A percentile compares a stretch with the other conserved stretches of the same genome.
phyloP scores from a whole-genome alignment of 441 rosid species.

The Manihot esculenta region DNA sequence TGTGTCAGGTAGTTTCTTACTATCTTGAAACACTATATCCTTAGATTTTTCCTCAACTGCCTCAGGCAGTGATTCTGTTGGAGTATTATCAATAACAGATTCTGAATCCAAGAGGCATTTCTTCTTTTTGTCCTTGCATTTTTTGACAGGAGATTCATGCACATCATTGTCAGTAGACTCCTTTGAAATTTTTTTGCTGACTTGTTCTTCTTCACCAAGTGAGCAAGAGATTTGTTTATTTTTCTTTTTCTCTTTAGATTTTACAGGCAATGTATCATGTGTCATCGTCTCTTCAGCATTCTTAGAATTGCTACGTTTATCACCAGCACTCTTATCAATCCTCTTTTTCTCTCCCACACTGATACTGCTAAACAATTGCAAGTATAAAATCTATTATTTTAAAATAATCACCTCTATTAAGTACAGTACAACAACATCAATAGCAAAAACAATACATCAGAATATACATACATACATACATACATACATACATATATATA shows the following conservation, averaged over 20 bases:
- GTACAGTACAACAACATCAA: no score
- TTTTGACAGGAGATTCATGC: conserved; percentile 20
- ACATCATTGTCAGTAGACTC: conserved; percentile 20
- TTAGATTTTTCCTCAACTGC: conserved; percentile 10
- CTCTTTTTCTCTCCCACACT: conserved; percentile 30
- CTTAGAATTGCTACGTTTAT: conserved; percentile 13
- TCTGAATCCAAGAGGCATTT: conserved; percentile 27
- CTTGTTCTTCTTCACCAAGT: conserved; percentile 23
- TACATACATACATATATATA: no score
- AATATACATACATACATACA: no score
- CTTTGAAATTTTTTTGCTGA: conserved; percentile 14
- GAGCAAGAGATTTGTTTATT: conserved; percentile 29
- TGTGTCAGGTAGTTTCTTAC: conserved; percentile 17
- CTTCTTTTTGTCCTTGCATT: conserved; percentile 37
- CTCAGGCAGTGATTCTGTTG: conserved; percentile 8
- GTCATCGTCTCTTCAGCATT: conserved; percentile 5
- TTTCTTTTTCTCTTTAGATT: conserved; percentile 34
- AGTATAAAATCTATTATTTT: not conserved
- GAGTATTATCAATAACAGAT: conserved; percentile 9
- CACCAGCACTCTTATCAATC: conserved; percentile 24
- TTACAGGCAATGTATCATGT: conserved; percentile 17
- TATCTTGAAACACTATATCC: conserved; percentile 6
- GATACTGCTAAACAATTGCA: not conserved
- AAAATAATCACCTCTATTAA: not conserved
- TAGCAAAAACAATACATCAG: no score